Percentiles rank a stretch among this genome's conserved stretches.
Evolutionary conservation across 768 basidiomycete genomes (phyloP).

Genomic region (Lactarius psammicola): DNA sequence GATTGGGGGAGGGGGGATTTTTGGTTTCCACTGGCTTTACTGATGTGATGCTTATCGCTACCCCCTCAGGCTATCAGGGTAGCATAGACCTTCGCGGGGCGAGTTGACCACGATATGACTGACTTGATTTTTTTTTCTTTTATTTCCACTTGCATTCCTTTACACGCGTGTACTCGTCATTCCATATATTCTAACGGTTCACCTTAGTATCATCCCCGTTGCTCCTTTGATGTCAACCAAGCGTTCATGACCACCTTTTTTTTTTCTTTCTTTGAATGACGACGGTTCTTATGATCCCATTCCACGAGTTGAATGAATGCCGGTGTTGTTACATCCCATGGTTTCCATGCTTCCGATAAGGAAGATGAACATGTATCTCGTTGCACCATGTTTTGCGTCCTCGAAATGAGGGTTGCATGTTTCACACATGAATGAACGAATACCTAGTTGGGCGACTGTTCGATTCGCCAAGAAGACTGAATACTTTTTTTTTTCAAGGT

Average conservation of each 20-base stretch:
- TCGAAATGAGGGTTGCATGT: background rate
- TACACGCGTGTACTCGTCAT: background rate
- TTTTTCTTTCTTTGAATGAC: too few species aligned
- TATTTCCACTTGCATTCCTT: slow-evolving; percentile 4
- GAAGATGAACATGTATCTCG: too few species aligned
- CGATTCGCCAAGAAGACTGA: too few species aligned
- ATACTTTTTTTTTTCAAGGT: too few species aligned
- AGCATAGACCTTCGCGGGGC: background rate
- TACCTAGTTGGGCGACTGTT: too few species aligned
- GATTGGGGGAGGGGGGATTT: background rate
- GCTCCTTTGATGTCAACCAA: background rate
- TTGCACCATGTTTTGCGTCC: background rate
- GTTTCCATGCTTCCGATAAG: background rate
- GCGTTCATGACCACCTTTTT: background rate
- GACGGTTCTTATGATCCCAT: background rate
- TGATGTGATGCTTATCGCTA: background rate
- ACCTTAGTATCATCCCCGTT: background rate
- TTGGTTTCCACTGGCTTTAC: background rate
- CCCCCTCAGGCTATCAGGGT: background rate
- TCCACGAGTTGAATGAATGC: background rate
- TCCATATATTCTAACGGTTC: background rate
- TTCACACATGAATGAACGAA: too few species aligned
- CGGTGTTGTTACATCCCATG: background rate
- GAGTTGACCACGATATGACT: background rate
- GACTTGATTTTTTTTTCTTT: background rate